phyloP scores from a whole-genome alignment of 202 grass and related monocot species.

The Panicum hallii region DNA sequence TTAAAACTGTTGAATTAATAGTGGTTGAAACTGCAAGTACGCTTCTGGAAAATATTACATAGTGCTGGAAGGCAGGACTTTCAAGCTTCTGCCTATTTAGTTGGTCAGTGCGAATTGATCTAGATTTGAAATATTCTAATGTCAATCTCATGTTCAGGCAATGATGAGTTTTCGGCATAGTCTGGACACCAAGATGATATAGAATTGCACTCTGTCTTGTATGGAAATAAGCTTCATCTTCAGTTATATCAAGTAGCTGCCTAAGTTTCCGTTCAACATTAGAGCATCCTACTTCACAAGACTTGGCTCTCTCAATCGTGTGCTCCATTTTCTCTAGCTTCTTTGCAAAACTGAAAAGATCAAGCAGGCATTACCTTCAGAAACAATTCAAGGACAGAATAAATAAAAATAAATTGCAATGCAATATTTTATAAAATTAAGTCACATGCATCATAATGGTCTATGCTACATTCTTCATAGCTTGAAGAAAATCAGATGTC shows the following conservation, averaged over 20 bases:
- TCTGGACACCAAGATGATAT: constrained; percentile 82
- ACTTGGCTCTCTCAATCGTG: constrained; percentile 49
- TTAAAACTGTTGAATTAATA: constrained; percentile 80
- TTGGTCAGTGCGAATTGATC: constrained; percentile 19
- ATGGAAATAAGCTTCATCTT: constrained; percentile 97
- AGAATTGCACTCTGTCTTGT: constrained; percentile 87
- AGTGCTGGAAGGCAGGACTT: constrained; percentile 59
- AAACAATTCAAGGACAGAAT: constrained; percentile 23
- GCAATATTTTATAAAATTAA: neutral
- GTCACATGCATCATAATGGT: neutral
- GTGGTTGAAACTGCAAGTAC: constrained; percentile 85
- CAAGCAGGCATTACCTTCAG: constrained; percentile 33
- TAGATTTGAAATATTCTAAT: constrained; percentile 88
- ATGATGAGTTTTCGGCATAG: constrained; percentile 85
- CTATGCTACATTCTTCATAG: neutral
- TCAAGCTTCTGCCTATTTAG: constrained; percentile 53
- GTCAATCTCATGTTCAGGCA: constrained; percentile 90
- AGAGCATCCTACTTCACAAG: constrained; percentile 60
- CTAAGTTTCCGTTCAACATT: constrained; percentile 71
- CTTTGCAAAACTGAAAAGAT: constrained; percentile 54
- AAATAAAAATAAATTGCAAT: neutral
- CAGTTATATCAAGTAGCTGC: constrained; percentile 81
- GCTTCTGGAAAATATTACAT: constrained; percentile 82
- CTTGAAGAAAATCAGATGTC: neutral
- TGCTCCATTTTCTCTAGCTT: constrained; percentile 57